Conservation (phyloP, 1,284 basidiomycete genomes). For the Fomitiporia mediterranea region DNA sequence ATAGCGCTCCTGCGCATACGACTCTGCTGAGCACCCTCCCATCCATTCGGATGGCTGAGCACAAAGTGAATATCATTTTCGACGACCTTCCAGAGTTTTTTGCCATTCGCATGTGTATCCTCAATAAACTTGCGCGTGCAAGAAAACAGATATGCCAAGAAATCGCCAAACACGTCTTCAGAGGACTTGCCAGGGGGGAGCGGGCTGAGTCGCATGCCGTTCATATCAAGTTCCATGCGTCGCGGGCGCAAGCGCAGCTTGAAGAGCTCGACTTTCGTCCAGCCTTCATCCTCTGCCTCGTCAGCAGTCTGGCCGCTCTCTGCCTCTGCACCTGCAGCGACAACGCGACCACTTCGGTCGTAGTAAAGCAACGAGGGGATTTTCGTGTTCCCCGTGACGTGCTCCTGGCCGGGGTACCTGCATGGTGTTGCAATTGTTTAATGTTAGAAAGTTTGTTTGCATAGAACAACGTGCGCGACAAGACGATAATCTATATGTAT, state of each 20-base stretch:
- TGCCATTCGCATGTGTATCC: constrained; percentile 69
- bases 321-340: constrained; percentile 70
- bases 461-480: constrained; percentile 16
- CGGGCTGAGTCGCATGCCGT: constrained; percentile 66
- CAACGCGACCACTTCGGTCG: constrained; percentile 54
- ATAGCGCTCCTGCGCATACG: constrained; percentile 69
- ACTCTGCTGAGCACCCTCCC: constrained; percentile 76
- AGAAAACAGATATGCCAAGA: constrained; percentile 64
- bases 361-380: constrained; percentile 75
- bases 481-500: not conserved
- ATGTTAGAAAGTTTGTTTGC: too few relatives aligned
- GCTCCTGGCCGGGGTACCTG: constrained; percentile 76
- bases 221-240: constrained; percentile 73
- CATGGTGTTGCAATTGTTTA: too few relatives aligned
- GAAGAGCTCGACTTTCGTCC: constrained; percentile 72
- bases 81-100: constrained; percentile 57
- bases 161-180: constrained; percentile 73
- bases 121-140: constrained; percentile 69
- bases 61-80: constrained; percentile 67
- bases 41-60: constrained; percentile 73
- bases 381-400: constrained; percentile 78
- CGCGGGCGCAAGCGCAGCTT: constrained; percentile 71
- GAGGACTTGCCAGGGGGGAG: constrained; percentile 62
- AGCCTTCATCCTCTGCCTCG: constrained; percentile 67
- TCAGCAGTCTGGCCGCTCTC: constrained; percentile 52